Evolutionary conservation across 208 protist genomes (phyloP).

Genomic region (Leishmania turanica): DNA sequence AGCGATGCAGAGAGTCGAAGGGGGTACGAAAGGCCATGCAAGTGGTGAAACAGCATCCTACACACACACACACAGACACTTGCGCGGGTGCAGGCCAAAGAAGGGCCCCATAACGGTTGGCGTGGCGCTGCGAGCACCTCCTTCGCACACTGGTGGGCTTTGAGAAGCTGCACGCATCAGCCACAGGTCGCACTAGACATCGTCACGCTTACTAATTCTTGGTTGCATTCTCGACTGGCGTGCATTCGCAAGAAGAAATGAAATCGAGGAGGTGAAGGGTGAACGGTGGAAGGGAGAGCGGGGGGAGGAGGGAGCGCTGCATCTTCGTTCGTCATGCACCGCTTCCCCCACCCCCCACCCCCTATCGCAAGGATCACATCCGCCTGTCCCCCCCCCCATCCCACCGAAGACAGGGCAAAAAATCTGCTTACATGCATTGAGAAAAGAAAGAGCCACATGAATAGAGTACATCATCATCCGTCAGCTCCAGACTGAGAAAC

Average conservation of each 20-base stretch:
- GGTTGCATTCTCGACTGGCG: too few species aligned
- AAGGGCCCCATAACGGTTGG: too few species aligned
- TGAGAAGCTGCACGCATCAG: not conserved
- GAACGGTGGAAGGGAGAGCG: not conserved
- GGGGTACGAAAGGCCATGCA: not conserved
- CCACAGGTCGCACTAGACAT: too few species aligned
- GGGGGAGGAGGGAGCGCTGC: not conserved
- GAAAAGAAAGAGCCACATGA: not conserved
- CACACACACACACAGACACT: too few species aligned
- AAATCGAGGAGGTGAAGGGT: not conserved
- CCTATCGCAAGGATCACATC: not conserved
- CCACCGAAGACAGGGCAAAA: not conserved
- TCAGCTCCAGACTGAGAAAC: not conserved
- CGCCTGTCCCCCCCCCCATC: too few species aligned
- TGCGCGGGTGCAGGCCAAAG: not conserved
- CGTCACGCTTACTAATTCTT: too few species aligned
- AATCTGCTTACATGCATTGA: not conserved
- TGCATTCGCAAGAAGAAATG: not conserved
- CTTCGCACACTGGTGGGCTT: not conserved
- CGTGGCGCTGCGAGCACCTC: not conserved
- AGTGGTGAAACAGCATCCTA: not conserved
- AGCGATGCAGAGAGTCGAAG: not conserved
- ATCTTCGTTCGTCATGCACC: not conserved
- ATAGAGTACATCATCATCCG: constrained; percentile 2
- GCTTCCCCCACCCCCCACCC: not conserved